Conservation (phyloP, 2,329 filamentous ascomycete genomes). For the Xylaria sp. region DNA sequence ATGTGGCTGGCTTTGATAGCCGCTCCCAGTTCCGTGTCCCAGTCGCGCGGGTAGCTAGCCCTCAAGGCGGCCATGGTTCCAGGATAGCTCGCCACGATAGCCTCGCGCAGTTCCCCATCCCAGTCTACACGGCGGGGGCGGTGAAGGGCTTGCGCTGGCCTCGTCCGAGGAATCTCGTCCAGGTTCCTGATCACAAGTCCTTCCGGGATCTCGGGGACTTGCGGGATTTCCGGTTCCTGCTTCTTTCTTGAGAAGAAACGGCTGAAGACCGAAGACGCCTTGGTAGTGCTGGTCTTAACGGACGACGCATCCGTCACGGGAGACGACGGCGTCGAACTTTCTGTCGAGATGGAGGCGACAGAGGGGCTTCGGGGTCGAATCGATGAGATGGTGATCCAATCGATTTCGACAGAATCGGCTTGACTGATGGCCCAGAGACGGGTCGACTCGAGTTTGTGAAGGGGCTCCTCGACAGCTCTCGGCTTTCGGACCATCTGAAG, state of each 20-base stretch:
- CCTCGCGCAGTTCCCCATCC: conserved; percentile 39
- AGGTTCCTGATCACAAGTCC: conserved; percentile 29
- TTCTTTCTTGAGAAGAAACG: conserved; percentile 32
- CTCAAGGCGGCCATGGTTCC: conserved; percentile 20
- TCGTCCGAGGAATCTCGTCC: conserved; percentile 20
- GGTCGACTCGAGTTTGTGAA: conserved; percentile 31
- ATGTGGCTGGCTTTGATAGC: conserved; percentile 29
- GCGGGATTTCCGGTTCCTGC: conserved; percentile 20
- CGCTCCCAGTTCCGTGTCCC: conserved; percentile 28
- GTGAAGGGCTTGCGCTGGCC: conserved; percentile 20
- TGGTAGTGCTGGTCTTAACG: conserved; percentile 23
- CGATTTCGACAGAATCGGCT: conserved; percentile 19
- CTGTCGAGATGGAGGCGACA: conserved; percentile 24
- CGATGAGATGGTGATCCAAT: conserved; percentile 36
- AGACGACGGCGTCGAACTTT: conserved; percentile 24
- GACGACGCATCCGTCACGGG: conserved; percentile 25
- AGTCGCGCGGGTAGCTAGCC: conserved; percentile 28
- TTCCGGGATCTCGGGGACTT: conserved; percentile 24
- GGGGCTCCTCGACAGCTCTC: conserved; percentile 31
- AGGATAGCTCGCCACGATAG: conserved; percentile 37
- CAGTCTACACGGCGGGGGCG: conserved; percentile 38
- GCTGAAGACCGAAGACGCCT: conserved; percentile 28
- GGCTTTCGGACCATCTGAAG: conserved; percentile 40
- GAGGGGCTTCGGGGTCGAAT: conserved; percentile 28
- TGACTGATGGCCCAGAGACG: conserved; percentile 28